Evolutionary conservation across 1,139 yeast species (phyloP).

Genomic region (Sugiyamaella neomexicana): DNA sequence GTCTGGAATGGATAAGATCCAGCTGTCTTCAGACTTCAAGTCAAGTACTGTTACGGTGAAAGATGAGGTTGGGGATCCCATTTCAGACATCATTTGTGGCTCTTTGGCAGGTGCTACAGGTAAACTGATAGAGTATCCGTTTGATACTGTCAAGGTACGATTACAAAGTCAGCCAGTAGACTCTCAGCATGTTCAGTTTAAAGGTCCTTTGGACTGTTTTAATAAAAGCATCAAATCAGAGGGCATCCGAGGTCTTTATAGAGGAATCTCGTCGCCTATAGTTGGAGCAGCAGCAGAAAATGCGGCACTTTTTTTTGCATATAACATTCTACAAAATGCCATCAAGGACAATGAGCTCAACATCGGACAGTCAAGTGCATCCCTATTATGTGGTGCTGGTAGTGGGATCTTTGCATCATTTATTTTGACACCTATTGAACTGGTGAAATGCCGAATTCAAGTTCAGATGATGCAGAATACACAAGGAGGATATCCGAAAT

Average conservation of each 20-base stretch:
- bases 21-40: not conserved
- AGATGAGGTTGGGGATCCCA: constrained; percentile 11
- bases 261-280: constrained; percentile 74
- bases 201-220: constrained; percentile 63
- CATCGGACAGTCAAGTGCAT: constrained; percentile 12
- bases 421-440: constrained; percentile 84
- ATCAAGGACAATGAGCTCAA: constrained; percentile 27
- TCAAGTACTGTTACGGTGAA: not conserved
- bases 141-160: constrained; percentile 88
- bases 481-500: not conserved
- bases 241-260: constrained; percentile 64
- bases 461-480: constrained; percentile 48
- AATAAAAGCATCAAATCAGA: constrained; percentile 59
- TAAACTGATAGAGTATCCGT: constrained; percentile 84
- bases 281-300: constrained; percentile 87
- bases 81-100: constrained; percentile 38
- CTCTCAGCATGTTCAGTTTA: constrained; percentile 42
- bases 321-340: constrained; percentile 49
- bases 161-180: constrained; percentile 66
- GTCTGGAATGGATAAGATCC: not conserved
- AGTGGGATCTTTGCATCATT: constrained; percentile 84
- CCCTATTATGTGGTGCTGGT: constrained; percentile 66
- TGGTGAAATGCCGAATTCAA: constrained; percentile 84
- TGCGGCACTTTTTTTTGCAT: constrained; percentile 67
- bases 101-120: constrained; percentile 76